Percentiles rank a stretch among this genome's conserved stretches.
phyloP scores from a whole-genome alignment of 306 rosid species.

The Heteromeles arbutifolia region DNA sequence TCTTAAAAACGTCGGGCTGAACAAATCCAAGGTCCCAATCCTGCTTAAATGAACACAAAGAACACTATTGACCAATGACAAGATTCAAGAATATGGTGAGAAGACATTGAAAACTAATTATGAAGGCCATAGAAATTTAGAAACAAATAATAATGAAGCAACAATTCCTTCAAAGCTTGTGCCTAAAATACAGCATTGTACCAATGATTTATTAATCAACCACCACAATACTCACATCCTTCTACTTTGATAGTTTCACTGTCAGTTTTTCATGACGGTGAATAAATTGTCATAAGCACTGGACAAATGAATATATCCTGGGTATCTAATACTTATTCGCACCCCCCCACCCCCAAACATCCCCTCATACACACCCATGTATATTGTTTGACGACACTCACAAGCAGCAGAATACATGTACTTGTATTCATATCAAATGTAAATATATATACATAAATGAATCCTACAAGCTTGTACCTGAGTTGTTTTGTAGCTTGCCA shows the following conservation, averaged over 20 bases:
- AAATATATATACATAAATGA: neutral
- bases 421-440: neutral
- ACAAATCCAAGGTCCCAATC: slow-evolving; percentile 18
- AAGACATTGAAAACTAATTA: neutral
- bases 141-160: neutral
- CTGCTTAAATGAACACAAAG: slow-evolving; percentile 8
- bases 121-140: neutral
- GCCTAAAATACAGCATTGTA: neutral
- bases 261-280: neutral
- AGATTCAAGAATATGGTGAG: neutral
- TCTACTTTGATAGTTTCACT: neutral
- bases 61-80: neutral
- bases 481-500: slow-evolving; percentile 2
- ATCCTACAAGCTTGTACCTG: neutral
- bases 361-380: neutral
- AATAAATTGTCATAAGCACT: neutral
- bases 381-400: neutral
- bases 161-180: neutral
- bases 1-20: slow-evolving; percentile 10
- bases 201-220: neutral
- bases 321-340: neutral
- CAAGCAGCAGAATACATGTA: neutral
- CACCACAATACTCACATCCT: neutral
- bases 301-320: neutral
- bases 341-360: neutral